phyloP scores from a whole-genome alignment of 768 basidiomycete genomes.

The Tylopilus cervinicoccineus region DNA sequence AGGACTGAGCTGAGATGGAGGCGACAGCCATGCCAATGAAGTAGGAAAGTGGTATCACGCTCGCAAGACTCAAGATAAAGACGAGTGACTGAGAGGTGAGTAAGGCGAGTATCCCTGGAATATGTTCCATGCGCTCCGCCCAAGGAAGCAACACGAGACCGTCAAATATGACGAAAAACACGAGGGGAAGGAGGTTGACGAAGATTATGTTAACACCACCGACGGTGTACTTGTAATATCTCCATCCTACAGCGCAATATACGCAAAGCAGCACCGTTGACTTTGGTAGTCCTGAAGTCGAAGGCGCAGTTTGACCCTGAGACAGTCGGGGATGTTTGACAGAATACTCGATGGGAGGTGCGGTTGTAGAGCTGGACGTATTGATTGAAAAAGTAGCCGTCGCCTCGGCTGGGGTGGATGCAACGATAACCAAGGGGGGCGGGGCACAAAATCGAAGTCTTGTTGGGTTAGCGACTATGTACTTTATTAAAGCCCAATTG shows the following conservation, averaged over 20 bases:
- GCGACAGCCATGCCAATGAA: conserved; percentile 99
- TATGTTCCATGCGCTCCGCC: conserved; percentile 57
- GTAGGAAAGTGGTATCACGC: conserved; percentile 95
- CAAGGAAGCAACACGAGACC: conserved; percentile 76
- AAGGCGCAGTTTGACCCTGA: conserved; percentile 87
- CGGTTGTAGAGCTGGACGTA: conserved; percentile 7
- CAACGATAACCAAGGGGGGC: conserved; percentile 60
- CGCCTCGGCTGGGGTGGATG: conserved; percentile 27
- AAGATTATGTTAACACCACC: conserved; percentile 99
- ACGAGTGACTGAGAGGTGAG: conserved; percentile 74
- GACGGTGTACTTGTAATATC: conserved; percentile 99
- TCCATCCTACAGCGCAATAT: conserved; percentile 82
- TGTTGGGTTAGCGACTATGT: conserved; percentile 75
- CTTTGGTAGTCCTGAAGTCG: conserved; percentile 58
- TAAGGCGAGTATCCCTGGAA: conserved; percentile 63
- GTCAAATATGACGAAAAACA: conserved; percentile 96
- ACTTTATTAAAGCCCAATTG: conserved; percentile 88
- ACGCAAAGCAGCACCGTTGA: conserved; percentile 93
- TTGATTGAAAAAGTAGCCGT: conserved; percentile 5
- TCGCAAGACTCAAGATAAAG: conserved; percentile 79
- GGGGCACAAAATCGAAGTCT: conserved; percentile 91
- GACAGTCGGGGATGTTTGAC: conserved; percentile 72
- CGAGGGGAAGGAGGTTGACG: conserved; percentile 88
- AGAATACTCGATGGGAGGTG: conserved; percentile 45
- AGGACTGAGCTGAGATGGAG: conserved; percentile 96